Conservation (phyloP, 208 protist species). For the Porcisia hertigi region DNA sequence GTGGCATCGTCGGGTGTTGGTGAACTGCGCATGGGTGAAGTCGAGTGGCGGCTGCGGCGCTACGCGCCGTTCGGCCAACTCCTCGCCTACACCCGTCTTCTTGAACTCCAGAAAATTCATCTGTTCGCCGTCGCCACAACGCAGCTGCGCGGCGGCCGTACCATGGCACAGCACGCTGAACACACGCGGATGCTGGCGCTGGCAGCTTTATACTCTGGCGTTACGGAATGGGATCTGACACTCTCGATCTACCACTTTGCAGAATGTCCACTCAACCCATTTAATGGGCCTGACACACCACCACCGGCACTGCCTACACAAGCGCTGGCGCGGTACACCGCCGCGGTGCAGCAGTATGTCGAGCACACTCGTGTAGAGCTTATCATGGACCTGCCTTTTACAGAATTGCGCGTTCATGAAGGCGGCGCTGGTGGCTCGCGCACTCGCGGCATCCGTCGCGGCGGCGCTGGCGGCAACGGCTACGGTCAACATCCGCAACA, state of each 20-base stretch:
- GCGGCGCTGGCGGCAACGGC: not conserved
- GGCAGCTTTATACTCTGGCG: constrained; percentile 37
- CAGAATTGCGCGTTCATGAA: constrained; percentile 8
- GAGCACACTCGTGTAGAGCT: constrained; percentile 25
- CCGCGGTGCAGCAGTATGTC: constrained; percentile 47
- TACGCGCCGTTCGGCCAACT: constrained; percentile 72
- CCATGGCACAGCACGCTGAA: constrained; percentile 45
- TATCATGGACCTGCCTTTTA: constrained; percentile 23
- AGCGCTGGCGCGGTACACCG: constrained; percentile 44
- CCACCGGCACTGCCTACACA: constrained; percentile 16
- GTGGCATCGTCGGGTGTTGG: not conserved
- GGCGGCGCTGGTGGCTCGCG: not conserved
- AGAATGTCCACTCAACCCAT: constrained; percentile 15
- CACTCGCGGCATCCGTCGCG: not conserved
- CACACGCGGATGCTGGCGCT: constrained; percentile 49
- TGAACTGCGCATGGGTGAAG: constrained; percentile 27
- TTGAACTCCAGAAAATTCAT: constrained; percentile 48
- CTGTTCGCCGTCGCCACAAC: constrained; percentile 54
- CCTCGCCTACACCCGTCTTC: constrained; percentile 37
- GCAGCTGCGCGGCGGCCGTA: constrained; percentile 61
- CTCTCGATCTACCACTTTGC: constrained; percentile 66
- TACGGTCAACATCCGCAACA: not conserved
- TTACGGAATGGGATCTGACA: constrained; percentile 34
- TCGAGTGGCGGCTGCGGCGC: constrained; percentile 50
- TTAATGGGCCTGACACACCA: constrained; percentile 7